These are phyloP conservation scores for Rhodotorula graminis DNA, from an alignment of 768 basidiomycete genomes.

Conservation along the genomic window DNA sequence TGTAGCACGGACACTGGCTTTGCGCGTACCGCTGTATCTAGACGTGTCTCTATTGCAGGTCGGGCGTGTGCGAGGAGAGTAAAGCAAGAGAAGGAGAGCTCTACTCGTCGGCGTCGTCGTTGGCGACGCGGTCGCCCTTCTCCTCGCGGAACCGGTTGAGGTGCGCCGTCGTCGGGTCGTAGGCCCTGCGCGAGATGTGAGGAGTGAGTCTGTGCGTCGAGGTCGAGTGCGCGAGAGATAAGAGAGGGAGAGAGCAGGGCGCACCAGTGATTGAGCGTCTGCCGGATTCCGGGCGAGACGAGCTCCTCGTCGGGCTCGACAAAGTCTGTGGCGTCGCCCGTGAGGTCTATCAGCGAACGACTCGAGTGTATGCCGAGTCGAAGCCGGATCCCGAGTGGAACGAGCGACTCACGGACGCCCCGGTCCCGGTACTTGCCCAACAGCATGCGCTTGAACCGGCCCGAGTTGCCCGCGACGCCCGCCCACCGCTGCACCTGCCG, in stretches of 20 bases:
- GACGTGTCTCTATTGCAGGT: no score
- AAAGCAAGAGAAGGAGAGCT: background rate
- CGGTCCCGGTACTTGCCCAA: constrained; percentile 19
- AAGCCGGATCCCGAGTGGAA: background rate
- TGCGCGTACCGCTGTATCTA: no score
- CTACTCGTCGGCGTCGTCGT: constrained; percentile 19
- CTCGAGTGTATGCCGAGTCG: no score
- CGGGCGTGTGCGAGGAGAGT: background rate
- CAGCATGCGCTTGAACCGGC: constrained; percentile 21
- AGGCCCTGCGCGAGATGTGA: constrained; percentile 1
- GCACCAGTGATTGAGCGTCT: constrained; percentile 27
- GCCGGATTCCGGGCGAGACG: constrained; percentile 19
- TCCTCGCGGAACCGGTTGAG: constrained; percentile 28
- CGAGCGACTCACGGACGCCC: background rate
- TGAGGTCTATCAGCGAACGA: background rate
- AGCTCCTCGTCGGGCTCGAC: constrained; percentile 24
- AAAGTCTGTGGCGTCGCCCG: background rate
- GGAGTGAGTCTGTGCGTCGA: background rate
- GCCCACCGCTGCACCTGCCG: constrained; percentile 24
- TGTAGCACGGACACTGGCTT: no score
- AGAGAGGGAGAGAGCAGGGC: background rate
- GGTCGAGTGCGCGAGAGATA: fast-evolving
- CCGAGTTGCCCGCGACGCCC: constrained; percentile 17
- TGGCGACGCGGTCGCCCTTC: constrained; percentile 27
- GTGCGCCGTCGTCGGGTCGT: constrained; percentile 25